Base-by-base conservation (phyloP, 805 yeast species). In the Myxozyma sirexii region DNA sequence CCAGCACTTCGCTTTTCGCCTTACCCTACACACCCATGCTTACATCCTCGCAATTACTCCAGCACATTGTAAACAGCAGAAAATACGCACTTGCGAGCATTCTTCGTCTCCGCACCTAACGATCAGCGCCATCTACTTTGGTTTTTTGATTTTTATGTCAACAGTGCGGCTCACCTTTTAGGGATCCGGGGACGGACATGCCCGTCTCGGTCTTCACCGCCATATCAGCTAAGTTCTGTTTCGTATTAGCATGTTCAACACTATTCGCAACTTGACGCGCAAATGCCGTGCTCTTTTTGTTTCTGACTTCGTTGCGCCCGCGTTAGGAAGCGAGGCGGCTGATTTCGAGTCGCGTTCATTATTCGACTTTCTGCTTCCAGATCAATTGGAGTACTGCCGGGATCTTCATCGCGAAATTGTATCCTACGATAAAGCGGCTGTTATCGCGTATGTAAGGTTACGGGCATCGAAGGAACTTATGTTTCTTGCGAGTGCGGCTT, bases 241-340 rank as follows among this genome's bases (percentile, higher is more conserved):
- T 6, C 52, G 27, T 38, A 8, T 7, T n/a, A 59, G 62, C 5
- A 29, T 62, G 15, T 59, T 59, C 47, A 42, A 56, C 52, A 13
- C 52, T 7, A 41, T 59, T 31, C 54, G 42, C 23, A 62, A 59
- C 37, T 51, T 55, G 26, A 35, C 60, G 3, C 26, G 42, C 33
- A 31, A 47, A 4, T 43, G 27, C 15, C 19, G 26, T 5, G 24
- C 49, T 13, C 51, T 59, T 5, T 59, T 24, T n/a, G 62, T 52
- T 12, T 59, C 62, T 19, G 52, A 23, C 37, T 59, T 56, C 21
- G n/a, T 56, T 33, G 42, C 29, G 3, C 23, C 37, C 41, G 53
- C 56, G 21, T 45, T 59, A 7, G 62, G 62, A 19, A 42, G 41
- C 62, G 44, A 29, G 10, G 35, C 59, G 8, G 24, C 35, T n/a